Percentiles rank a stretch among this genome's conserved stretches.
These are phyloP conservation scores for Letharia columbiana DNA, from an alignment of 495 filamentous ascomycete genomes.

Conservation along the genomic window DNA sequence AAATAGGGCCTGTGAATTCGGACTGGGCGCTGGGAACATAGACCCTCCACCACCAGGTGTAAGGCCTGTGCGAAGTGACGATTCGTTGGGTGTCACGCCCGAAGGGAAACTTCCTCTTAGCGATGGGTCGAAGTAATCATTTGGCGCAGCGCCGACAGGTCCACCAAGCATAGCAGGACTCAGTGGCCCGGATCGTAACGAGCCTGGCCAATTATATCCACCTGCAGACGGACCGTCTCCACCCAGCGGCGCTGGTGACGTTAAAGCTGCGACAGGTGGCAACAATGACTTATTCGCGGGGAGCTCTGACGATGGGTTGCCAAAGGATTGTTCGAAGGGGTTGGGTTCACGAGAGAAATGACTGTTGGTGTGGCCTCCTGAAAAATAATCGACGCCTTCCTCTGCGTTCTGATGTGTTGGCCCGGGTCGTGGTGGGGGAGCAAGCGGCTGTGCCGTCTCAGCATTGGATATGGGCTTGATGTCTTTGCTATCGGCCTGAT, in stretches of 20 bases:
- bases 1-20: slow-evolving; percentile 73
- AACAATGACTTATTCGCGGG: slow-evolving; percentile 68
- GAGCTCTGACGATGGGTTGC: slow-evolving; percentile 63
- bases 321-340: slow-evolving; percentile 92
- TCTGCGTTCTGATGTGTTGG: slow-evolving; percentile 41
- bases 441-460: slow-evolving; percentile 53
- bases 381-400: slow-evolving; percentile 74
- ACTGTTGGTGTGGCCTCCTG: slow-evolving; percentile 44
- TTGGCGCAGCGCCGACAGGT: slow-evolving; percentile 57
- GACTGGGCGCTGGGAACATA: slow-evolving; percentile 92
- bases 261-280: slow-evolving; percentile 82
- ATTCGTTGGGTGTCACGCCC: slow-evolving; percentile 79
- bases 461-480: slow-evolving; percentile 26
- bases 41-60: slow-evolving; percentile 94
- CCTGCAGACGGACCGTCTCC: slow-evolving; percentile 58
- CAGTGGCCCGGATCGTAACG: slow-evolving; percentile 81
- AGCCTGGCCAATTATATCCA: slow-evolving; percentile 73
- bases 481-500: slow-evolving; percentile 35
- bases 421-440: slow-evolving; percentile 67
- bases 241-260: slow-evolving; percentile 75
- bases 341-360: slow-evolving; percentile 80
- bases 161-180: slow-evolving; percentile 97
- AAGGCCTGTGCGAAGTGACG: slow-evolving; percentile 79
- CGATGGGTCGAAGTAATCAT: slow-evolving; percentile 74
- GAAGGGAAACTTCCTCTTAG: slow-evolving; percentile 70